Evolutionary conservation across 2,329 filamentous ascomycete species (phyloP), one percentile per base, ranked within the genome.

Genomic region (Parastagonospora nodorum): DNA sequence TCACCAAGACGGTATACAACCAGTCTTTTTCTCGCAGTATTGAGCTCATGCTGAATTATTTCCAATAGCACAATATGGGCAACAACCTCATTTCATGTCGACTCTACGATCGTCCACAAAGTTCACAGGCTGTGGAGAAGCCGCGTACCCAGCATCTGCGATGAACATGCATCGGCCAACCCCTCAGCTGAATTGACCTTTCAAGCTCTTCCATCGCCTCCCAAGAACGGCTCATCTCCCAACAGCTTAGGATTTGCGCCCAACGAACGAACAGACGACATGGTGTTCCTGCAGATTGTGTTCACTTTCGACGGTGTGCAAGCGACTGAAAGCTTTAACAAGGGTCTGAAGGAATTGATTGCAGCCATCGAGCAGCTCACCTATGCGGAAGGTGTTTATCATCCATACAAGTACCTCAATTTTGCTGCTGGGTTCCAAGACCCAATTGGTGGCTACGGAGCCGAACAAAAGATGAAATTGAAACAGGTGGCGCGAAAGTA

Each of bases 351-450:
- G 15, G 53, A 62, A 4, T 48, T 63, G 32, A 38, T 64, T n/a
- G 52, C 58, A 40, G 24, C 56, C 11, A 46, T 67, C 6, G 56
- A 67, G 8, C 53, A 56, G 0, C 33, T 61, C 1, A 57, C 64
- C 1, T 53, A 58, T 32, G 46, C 53, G 10, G 58, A 64, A 39
- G 61, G 55, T 2, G 51, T 66, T 1, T 47, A 46, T 24, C 39
- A 51, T 30, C 37, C 45, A 2, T 67, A 46, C 36, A 46, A 67
- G 8, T 69, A 73, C 43, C 44, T 69, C 40, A 74, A 72, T 42
- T 75, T 73, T 51, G 71, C 70, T 16, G 68, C 61, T 3, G 45
- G 48, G 41, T 73, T 65, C 51, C 74, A 75, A 54, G 59, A 71
- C 30, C 69, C 71, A 2, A 15, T 61, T 5, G 14, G 29, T 36